Conservation (phyloP, 805 yeast genomes). For the Saturnispora dispora region DNA sequence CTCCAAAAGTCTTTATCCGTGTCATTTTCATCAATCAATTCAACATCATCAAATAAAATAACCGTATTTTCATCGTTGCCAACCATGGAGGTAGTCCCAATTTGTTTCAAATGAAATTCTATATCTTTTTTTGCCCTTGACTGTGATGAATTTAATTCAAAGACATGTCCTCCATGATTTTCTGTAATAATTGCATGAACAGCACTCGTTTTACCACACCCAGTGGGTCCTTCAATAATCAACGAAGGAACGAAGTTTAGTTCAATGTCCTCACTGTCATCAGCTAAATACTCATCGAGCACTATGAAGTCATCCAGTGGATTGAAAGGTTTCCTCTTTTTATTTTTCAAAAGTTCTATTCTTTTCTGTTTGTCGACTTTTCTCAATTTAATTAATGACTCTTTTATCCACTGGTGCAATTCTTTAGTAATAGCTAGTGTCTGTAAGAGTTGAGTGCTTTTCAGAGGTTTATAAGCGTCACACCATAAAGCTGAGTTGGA, state of each 20-base stretch:
- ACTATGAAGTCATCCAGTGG: slow-evolving; percentile 32
- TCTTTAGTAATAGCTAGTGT: slow-evolving; percentile 17
- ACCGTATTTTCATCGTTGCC: slow-evolving; percentile 47
- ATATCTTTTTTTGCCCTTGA: slow-evolving; percentile 67
- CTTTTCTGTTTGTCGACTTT: slow-evolving; percentile 25
- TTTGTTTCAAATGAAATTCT: slow-evolving; percentile 55
- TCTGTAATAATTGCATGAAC: slow-evolving; percentile 59
- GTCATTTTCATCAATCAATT: slow-evolving; percentile 60
- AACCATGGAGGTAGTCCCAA: slow-evolving; percentile 77
- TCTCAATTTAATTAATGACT: slow-evolving; percentile 29
- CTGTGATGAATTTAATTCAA: slow-evolving; percentile 74
- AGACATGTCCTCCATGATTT: slow-evolving; percentile 54
- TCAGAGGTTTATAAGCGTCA: slow-evolving; percentile 35
- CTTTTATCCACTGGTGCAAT: slow-evolving; percentile 33
- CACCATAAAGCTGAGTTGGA: slow-evolving; percentile 28
- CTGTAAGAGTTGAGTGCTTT: slow-evolving; percentile 30
- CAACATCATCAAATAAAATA: slow-evolving; percentile 79
- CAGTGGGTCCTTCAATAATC: slow-evolving; percentile 60
- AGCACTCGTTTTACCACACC: slow-evolving; percentile 72
- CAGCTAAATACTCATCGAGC: slow-evolving; percentile 19
- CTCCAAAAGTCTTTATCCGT: slow-evolving; percentile 73
- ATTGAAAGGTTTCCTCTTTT: slow-evolving; percentile 12
- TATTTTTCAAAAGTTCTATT: slow-evolving; percentile 15
- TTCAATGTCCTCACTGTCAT: slow-evolving; percentile 30
- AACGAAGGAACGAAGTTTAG: slow-evolving; percentile 46